These are phyloP conservation scores for Penicillium hordei DNA, from an alignment of 2,329 filamentous ascomycete species.

Conservation along the genomic window DNA sequence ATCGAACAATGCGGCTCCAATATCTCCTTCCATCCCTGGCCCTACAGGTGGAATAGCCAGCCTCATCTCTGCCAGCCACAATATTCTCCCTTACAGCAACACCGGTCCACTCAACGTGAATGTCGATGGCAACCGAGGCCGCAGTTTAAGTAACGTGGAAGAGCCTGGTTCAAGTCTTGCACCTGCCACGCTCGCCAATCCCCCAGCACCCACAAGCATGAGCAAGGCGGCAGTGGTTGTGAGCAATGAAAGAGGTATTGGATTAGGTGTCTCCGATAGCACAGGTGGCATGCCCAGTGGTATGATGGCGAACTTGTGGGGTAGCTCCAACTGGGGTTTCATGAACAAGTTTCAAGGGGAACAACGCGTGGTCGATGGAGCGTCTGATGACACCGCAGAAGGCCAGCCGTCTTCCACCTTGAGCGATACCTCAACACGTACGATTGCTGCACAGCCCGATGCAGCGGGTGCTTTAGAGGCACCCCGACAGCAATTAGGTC, in stretches of 20 bases:
- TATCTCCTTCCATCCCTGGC: constrained; percentile 43
- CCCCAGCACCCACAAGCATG: constrained; percentile 79
- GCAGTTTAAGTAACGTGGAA: constrained; percentile 40
- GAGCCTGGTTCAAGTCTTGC: constrained; percentile 66
- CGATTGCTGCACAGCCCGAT: constrained; percentile 22
- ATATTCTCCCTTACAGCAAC: constrained; percentile 66
- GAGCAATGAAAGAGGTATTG: constrained; percentile 71
- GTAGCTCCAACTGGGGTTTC: constrained; percentile 77
- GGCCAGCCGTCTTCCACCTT: constrained; percentile 23
- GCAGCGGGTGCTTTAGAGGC: constrained; percentile 21
- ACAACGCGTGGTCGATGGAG: constrained; percentile 43
- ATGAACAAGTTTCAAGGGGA: constrained; percentile 62
- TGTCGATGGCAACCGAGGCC: constrained; percentile 37
- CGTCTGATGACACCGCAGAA: constrained; percentile 18
- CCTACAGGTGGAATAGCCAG: constrained; percentile 72
- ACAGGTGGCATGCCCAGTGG: constrained; percentile 76
- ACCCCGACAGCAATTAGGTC: constrained; percentile 26
- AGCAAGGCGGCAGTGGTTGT: constrained; percentile 82
- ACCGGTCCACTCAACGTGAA: constrained; percentile 40
- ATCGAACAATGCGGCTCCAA: constrained; percentile 57
- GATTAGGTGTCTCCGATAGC: constrained; percentile 59
- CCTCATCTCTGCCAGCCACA: constrained; percentile 81
- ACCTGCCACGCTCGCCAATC: constrained; percentile 76
- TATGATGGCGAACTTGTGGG: constrained; percentile 92
- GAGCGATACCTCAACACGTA: constrained; percentile 29